These are phyloP conservation scores for Ceratobasidium sp. DNA, from an alignment of 1,284 basidiomycete genomes.

Conservation along the genomic window DNA sequence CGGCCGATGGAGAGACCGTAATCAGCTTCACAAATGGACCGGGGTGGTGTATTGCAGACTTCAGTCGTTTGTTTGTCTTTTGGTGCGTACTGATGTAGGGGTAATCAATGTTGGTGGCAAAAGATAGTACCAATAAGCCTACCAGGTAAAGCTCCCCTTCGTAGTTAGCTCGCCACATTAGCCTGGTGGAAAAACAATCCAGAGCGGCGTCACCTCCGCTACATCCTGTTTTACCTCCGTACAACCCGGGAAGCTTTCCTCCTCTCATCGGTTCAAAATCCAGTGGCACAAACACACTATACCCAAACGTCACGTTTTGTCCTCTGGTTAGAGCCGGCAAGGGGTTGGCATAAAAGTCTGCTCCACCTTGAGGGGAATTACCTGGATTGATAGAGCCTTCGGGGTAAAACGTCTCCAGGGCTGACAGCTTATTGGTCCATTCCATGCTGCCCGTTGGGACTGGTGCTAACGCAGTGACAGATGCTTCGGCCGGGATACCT, in stretches of 20 bases:
- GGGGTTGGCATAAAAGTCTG: slow-evolving; percentile 47
- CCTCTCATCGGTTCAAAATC: slow-evolving; percentile 48
- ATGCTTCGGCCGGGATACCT: slow-evolving; percentile 41
- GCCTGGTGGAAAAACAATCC: slow-evolving; percentile 48
- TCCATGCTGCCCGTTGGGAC: slow-evolving; percentile 8
- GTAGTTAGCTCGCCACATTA: slow-evolving; percentile 48
- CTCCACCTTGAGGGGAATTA: slow-evolving; percentile 45
- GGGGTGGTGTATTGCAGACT: slow-evolving; percentile 45
- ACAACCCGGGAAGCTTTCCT: slow-evolving; percentile 50
- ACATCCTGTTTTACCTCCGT: slow-evolving; percentile 49
- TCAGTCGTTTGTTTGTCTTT: slow-evolving; percentile 45
- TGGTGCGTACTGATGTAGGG: slow-evolving; percentile 45
- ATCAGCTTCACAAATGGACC: slow-evolving; percentile 47
- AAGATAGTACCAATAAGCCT: slow-evolving; percentile 21
- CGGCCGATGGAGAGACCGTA: slow-evolving; percentile 52
- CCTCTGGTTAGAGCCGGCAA: slow-evolving; percentile 42
- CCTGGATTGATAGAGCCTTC: slow-evolving; percentile 47
- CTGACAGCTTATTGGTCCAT: slow-evolving; percentile 42
- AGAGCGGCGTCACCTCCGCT: slow-evolving; percentile 48
- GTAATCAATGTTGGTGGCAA: not conserved
- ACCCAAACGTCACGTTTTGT: slow-evolving; percentile 45
- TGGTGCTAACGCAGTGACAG: not conserved
- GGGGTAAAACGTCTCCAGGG: slow-evolving; percentile 45
- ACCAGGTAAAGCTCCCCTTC: slow-evolving; percentile 50
- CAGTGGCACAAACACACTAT: slow-evolving; percentile 47